These are phyloP conservation scores for Phytophthora sojae DNA, from an alignment of 352 stramenopile species.

Conservation along the genomic window DNA sequence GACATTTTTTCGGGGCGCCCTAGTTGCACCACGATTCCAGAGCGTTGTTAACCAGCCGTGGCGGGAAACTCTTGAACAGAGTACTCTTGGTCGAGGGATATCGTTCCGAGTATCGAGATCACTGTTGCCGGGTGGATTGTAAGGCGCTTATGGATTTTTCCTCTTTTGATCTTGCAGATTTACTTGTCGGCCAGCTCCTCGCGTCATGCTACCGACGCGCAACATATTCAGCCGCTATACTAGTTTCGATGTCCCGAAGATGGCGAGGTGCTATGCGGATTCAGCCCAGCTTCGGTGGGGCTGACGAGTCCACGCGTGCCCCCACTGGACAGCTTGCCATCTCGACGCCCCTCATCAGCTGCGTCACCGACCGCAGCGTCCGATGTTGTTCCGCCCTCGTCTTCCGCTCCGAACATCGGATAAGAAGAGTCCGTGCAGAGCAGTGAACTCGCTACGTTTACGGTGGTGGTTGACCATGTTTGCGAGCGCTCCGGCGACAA, in stretches of 20 bases:
- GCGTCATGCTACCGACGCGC: neutral
- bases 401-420: slow-evolving; percentile 8
- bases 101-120: neutral
- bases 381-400: slow-evolving; percentile 9
- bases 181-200: neutral
- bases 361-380: neutral
- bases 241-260: no score
- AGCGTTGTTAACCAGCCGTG: neutral
- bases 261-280: neutral
- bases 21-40: slow-evolving; percentile 5
- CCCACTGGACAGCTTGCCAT: slow-evolving; percentile 5
- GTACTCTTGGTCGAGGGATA: neutral
- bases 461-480: neutral
- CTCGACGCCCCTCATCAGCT: neutral
- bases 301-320: slow-evolving; percentile 3
- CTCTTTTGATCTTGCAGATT: neutral
- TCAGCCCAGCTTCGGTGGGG: neutral
- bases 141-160: neutral
- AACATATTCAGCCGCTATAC: neutral
- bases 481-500: slow-evolving; percentile 9
- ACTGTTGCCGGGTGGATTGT: neutral
- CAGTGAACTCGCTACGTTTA: neutral
- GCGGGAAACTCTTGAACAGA: neutral
- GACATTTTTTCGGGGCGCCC: neutral
- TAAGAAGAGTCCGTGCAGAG: slow-evolving; percentile 11